Conservation (phyloP, 306 rosid species). For the Vigna hirtella region DNA sequence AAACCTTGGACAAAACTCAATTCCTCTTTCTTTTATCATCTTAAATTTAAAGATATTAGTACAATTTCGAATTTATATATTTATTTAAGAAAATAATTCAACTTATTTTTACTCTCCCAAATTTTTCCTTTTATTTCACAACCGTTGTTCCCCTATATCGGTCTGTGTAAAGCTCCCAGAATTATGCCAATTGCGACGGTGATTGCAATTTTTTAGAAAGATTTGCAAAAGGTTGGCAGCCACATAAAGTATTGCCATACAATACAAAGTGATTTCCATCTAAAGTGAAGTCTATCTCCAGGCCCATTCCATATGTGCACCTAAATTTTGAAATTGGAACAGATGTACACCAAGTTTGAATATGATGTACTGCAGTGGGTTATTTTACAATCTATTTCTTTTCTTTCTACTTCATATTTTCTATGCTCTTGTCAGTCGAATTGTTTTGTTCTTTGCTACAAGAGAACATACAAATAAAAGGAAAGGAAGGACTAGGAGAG, state of each 20-base stretch:
- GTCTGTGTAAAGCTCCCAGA: background rate
- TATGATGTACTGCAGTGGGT: background rate
- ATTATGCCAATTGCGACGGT: background rate
- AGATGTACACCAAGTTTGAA: background rate
- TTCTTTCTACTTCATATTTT: background rate
- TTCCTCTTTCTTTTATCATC: background rate
- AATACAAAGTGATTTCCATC: too few relatives aligned
- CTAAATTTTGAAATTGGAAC: background rate
- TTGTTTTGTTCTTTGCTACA: background rate
- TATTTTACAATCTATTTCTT: background rate
- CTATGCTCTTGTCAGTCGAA: background rate
- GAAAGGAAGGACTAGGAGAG: background rate
- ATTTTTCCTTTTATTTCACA: background rate
- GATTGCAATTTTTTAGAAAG: background rate
- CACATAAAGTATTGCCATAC: background rate
- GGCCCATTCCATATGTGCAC: too few relatives aligned
- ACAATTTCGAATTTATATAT: background rate
- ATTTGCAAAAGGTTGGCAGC: background rate
- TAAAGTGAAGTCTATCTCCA: too few relatives aligned
- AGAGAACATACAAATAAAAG: background rate
- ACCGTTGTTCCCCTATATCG: background rate
- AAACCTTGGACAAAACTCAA: background rate
- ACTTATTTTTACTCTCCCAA: background rate
- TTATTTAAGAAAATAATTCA: background rate
- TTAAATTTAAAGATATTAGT: background rate